Conservation (phyloP, 768 basidiomycete genomes). For the Rubroboletus pulcherrimus region DNA sequence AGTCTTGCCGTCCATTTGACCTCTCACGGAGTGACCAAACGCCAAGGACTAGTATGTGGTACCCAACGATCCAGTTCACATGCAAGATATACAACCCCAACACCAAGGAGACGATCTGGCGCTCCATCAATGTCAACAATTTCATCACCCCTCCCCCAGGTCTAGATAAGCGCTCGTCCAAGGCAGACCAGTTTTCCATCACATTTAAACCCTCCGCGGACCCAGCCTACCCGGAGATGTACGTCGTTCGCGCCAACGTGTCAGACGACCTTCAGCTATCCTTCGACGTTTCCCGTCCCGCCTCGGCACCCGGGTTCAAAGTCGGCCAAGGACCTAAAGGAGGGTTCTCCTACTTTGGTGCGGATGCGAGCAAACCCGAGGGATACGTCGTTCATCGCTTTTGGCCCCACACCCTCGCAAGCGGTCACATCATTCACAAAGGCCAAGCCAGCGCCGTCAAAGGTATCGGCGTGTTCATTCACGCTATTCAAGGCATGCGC, state of each 20-base stretch:
- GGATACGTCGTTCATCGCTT: constrained; percentile 89
- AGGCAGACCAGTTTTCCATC: constrained; percentile 81
- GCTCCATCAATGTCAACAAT: constrained; percentile 79
- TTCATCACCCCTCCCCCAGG: constrained; percentile 73
- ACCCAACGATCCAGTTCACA: constrained; percentile 90
- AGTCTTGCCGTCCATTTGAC: constrained; percentile 30
- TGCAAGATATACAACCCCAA: constrained; percentile 83
- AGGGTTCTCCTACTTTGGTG: constrained; percentile 85
- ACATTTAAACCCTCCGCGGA: constrained; percentile 54
- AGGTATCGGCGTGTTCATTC: constrained; percentile 82
- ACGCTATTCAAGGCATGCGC: constrained; percentile 98
- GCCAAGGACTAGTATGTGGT: constrained; percentile 65
- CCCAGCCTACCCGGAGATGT: constrained; percentile 67
- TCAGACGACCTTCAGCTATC: constrained; percentile 77
- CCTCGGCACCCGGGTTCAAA: constrained; percentile 82
- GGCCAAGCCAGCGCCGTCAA: constrained; percentile 55
- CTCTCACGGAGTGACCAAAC: constrained; percentile 9
- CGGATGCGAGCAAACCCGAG: constrained; percentile 62
- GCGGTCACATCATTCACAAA: constrained; percentile 65
- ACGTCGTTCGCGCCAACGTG: constrained; percentile 75
- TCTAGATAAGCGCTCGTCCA: constrained; percentile 82
- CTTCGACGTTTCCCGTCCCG: constrained; percentile 67
- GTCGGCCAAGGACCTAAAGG: constrained; percentile 84
- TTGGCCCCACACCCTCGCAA: constrained; percentile 68
- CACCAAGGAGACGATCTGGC: constrained; percentile 75